These are phyloP conservation scores for Psidium friedrichsthalianum DNA, from an alignment of 345 rosid species.

Conservation along the genomic window DNA sequence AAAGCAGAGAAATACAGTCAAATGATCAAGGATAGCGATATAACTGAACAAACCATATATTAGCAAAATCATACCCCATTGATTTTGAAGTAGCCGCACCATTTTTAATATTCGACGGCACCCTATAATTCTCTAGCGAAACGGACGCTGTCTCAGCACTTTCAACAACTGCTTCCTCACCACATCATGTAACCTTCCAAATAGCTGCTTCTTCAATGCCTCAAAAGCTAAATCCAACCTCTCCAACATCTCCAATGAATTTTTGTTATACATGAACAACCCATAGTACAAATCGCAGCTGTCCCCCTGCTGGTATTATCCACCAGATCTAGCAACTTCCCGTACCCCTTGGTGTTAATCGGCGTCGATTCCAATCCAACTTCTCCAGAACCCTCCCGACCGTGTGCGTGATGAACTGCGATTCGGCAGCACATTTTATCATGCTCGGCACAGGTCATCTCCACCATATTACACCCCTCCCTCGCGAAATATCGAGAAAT, in stretches of 20 bases:
- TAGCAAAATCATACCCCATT: neutral
- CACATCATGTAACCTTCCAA: conserved; percentile 37
- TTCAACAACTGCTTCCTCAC: conserved; percentile 26
- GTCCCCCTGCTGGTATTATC: conserved; percentile 41
- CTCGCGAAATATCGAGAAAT: conserved; percentile 21
- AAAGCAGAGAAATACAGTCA: neutral
- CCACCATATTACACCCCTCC: conserved; percentile 48
- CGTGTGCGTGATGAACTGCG: conserved; percentile 46
- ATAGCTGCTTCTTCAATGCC: conserved; percentile 42
- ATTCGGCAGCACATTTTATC: conserved; percentile 39
- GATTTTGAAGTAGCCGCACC: conserved; percentile 1
- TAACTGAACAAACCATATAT: neutral
- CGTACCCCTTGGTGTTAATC: conserved; percentile 43
- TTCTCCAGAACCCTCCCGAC: conserved; percentile 39
- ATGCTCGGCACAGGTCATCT: conserved; percentile 46
- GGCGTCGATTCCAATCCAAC: conserved; percentile 43
- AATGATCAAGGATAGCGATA: neutral
- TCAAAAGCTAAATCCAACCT: conserved; percentile 55
- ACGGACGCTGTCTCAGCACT: conserved; percentile 1
- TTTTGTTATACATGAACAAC: conserved; percentile 53
- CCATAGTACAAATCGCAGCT: conserved; percentile 80
- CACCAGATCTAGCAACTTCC: conserved; percentile 36
- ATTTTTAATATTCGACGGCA: neutral
- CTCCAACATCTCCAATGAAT: conserved; percentile 57
- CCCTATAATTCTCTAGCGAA: neutral